Evolutionary conservation across 164 flowering plant species (phyloP), one percentile per base, ranked within the genome.

Genomic region (Stephania cephalantha): DNA sequence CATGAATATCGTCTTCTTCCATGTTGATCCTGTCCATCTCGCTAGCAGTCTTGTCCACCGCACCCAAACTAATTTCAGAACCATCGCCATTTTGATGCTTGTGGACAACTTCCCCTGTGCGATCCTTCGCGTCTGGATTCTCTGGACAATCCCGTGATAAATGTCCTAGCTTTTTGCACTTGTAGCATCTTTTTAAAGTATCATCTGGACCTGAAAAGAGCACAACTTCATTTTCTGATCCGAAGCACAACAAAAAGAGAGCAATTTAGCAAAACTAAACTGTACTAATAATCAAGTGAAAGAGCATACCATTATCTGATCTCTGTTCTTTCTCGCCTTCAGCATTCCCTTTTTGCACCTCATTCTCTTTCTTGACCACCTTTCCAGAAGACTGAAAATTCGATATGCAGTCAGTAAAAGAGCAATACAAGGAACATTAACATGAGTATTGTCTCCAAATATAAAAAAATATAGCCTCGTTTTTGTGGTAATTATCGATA

Each of bases 1-100:
- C 97, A 77, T 93, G 84, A 77, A 93, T 88, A 81, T 95, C 97
- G 69, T 95, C 99, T 80, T 93, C 99, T 80, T 93, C 97, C 87
- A 93, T 85, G 29, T 80, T 74, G 71, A 90, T 82, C 72, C 66
- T 86, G 77, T 93, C 98, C 81, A 81, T 75, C 75, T 82, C 90
- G 61, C 30, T 65, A 71, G 45, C 77, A 77, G 46, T 73, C 9
- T 79, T 73, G 46, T 65, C 85, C 25, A 71, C 79, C 3, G 71
- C 77, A 66, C 55, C 78, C 13, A 53, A 45, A 70, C 66, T 66
- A 25, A 77, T 81, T 75, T 76, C 78, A 75, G 74, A 69, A 74
- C 72, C 75, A 71, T 64, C 76, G 65, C 74, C 81, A 74, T 73
- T 85, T 74, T 75, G 64, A 53, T 61, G 77, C 70, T 67, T 77